A percentile compares a stretch with the other conserved stretches of the same genome.
phyloP scores from a whole-genome alignment of 2,329 filamentous ascomycete species.

The Trichoderma simmonsii region DNA sequence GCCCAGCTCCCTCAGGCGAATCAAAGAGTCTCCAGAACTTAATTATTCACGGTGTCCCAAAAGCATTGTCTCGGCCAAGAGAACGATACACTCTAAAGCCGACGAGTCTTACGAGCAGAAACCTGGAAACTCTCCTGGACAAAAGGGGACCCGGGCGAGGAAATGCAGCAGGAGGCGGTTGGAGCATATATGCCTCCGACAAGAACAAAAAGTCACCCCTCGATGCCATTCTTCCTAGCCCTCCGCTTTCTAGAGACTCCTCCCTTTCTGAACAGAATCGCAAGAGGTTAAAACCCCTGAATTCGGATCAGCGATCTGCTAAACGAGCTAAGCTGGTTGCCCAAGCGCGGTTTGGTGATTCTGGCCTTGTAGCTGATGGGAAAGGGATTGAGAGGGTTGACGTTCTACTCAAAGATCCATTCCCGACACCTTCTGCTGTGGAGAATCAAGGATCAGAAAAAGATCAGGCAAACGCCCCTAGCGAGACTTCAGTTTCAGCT shows the following conservation, averaged over 20 bases:
- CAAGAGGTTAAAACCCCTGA: conserved; percentile 29
- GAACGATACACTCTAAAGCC: conserved; percentile 67
- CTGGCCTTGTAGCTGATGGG: conserved; percentile 53
- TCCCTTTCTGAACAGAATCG: conserved; percentile 28
- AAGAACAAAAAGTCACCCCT: conserved; percentile 52
- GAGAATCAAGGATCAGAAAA: conserved; percentile 24
- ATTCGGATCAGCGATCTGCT: conserved; percentile 32
- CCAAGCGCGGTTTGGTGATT: conserved; percentile 66
- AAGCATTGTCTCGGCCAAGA: conserved; percentile 72
- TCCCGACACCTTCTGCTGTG: conserved; percentile 35
- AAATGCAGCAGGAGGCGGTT: conserved; percentile 72
- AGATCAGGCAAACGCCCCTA: conserved; percentile 22
- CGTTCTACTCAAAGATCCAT: conserved; percentile 57
- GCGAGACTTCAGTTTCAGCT: conserved; percentile 21
- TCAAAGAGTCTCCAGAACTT: conserved; percentile 64
- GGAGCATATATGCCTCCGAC: conserved; percentile 73
- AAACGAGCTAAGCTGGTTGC: conserved; percentile 64
- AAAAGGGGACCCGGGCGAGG: conserved; percentile 66
- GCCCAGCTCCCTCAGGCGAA: conserved; percentile 46
- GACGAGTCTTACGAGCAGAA: conserved; percentile 68
- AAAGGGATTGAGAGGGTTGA: conserved; percentile 61
- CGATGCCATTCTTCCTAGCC: conserved; percentile 48
- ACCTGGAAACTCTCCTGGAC: conserved; percentile 65
- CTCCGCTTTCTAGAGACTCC: conserved; percentile 40
- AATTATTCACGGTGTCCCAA: conserved; percentile 75